Evolutionary conservation across 2,329 filamentous ascomycete genomes (phyloP).

Genomic region (Fonsecaea erecta): DNA sequence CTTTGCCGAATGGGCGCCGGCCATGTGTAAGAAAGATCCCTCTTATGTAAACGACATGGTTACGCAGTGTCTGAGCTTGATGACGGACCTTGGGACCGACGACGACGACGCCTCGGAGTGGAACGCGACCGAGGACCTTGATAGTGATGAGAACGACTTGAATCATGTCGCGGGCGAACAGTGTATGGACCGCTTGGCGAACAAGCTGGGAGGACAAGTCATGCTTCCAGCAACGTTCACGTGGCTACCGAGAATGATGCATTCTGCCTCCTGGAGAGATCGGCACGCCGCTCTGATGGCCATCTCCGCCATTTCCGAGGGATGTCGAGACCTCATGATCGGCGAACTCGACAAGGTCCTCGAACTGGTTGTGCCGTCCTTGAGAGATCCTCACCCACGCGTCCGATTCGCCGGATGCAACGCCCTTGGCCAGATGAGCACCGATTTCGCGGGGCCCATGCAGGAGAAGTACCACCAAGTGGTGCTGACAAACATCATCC

Average conservation of each 20-base stretch:
- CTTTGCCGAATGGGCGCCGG: constrained; percentile 91
- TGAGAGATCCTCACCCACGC: constrained; percentile 87
- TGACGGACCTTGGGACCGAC: constrained; percentile 94
- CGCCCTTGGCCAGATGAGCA: constrained; percentile 99
- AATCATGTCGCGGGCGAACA: constrained; percentile 98
- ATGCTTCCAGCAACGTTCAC: constrained; percentile 91
- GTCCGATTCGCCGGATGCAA: constrained; percentile 98
- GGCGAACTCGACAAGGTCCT: constrained; percentile 92
- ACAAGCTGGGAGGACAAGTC: constrained; percentile 94
- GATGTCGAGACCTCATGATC: constrained; percentile 93
- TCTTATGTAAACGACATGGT: constrained; percentile 96
- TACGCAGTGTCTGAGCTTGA: constrained; percentile 93
- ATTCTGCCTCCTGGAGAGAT: constrained; percentile 90
- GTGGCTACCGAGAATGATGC: constrained; percentile 98
- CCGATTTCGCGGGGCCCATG: constrained; percentile 97
- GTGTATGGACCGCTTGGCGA: constrained; percentile 95
- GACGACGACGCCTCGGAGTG: constrained; percentile 95
- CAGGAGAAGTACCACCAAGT: constrained; percentile 91
- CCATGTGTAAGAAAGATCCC: constrained; percentile 93
- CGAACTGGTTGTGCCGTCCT: constrained; percentile 88
- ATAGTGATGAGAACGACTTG: constrained; percentile 92
- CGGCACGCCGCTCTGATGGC: constrained; percentile 97
- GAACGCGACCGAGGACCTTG: constrained; percentile 90
- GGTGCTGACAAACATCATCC: constrained; percentile 88
- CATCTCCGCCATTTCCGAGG: constrained; percentile 97